Evolutionary conservation across 495 filamentous ascomycete genomes (phyloP).

Genomic region (Aspergillus panamensis): DNA sequence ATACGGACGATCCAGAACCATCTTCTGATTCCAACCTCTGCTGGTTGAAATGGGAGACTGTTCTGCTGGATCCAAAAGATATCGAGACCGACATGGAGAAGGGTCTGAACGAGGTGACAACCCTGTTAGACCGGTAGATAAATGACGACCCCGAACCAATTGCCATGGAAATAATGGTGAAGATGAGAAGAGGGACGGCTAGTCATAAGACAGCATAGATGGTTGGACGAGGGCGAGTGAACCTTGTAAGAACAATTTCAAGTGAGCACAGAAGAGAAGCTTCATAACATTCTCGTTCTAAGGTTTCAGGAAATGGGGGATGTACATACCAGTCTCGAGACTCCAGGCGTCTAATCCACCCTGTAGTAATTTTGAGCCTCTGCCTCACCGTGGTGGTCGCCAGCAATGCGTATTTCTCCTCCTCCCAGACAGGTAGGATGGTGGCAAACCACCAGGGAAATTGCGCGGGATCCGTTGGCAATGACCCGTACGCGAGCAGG

Average conservation of each 20-base stretch:
- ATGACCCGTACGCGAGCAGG: constrained; percentile 69
- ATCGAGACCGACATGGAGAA: constrained; percentile 42
- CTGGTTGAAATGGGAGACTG: constrained; percentile 11
- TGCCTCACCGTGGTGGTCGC: constrained; percentile 70
- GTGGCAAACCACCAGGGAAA: constrained; percentile 93
- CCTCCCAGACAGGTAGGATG: constrained; percentile 69
- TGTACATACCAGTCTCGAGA: constrained; percentile 64
- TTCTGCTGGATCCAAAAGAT: constrained; percentile 33
- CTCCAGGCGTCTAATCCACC: constrained; percentile 73
- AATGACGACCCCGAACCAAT: constrained; percentile 25
- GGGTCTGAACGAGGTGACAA: constrained; percentile 33
- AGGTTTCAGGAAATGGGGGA: not conserved
- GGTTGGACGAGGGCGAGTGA: constrained; percentile 31
- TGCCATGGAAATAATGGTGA: constrained; percentile 32
- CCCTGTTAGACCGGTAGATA: constrained; percentile 26
- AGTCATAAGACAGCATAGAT: constrained; percentile 48
- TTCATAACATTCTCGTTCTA: constrained; percentile 1
- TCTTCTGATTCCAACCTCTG: constrained; percentile 11
- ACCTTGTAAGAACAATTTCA: constrained; percentile 24
- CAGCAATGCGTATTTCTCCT: constrained; percentile 75
- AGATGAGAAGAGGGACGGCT: constrained; percentile 45
- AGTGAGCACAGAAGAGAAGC: constrained; percentile 17
- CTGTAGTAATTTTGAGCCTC: constrained; percentile 71
- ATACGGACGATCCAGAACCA: constrained; percentile 27
- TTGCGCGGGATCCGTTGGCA: constrained; percentile 66